These are phyloP conservation scores for Rhododendron griersonianum DNA, from an alignment of 148 eudicot species.

Conservation along the genomic window DNA sequence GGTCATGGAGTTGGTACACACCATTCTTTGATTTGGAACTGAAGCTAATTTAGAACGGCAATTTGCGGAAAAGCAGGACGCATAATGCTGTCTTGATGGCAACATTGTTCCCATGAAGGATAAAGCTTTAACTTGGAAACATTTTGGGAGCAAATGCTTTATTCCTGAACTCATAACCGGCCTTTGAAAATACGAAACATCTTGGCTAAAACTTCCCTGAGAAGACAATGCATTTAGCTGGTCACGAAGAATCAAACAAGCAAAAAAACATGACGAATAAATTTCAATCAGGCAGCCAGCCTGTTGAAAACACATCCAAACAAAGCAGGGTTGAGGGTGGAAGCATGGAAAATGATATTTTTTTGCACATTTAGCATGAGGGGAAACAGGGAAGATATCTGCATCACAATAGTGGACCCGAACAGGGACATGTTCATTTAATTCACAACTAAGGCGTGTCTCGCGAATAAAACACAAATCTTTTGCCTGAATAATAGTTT, in stretches of 20 bases:
- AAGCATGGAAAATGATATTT: neutral
- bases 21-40: slow-evolving; percentile 15
- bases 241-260: neutral
- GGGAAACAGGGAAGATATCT: neutral
- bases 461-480: neutral
- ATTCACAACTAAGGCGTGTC: neutral
- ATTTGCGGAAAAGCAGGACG: neutral
- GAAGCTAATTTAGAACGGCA: slow-evolving; percentile 16
- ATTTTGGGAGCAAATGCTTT: slow-evolving; percentile 7
- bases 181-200: slow-evolving; percentile 12
- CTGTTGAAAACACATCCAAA: neutral
- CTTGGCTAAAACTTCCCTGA: slow-evolving; percentile 8
- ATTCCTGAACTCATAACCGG: slow-evolving; percentile 1
- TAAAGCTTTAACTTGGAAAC: neutral
- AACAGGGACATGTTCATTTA: neutral
- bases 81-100: slow-evolving; percentile 14
- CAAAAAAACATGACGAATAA: neutral
- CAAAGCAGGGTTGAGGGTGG: neutral
- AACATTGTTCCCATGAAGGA: neutral
- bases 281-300: neutral
- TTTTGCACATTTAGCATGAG: neutral
- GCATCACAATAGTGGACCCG: neutral
- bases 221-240: neutral
- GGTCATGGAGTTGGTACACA: slow-evolving; percentile 21
- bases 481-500: neutral